A percentile compares a stretch with the other conserved stretches of the same genome.
Conservation (phyloP, 1,284 basidiomycete genomes). For the Vanrija humicola region DNA sequence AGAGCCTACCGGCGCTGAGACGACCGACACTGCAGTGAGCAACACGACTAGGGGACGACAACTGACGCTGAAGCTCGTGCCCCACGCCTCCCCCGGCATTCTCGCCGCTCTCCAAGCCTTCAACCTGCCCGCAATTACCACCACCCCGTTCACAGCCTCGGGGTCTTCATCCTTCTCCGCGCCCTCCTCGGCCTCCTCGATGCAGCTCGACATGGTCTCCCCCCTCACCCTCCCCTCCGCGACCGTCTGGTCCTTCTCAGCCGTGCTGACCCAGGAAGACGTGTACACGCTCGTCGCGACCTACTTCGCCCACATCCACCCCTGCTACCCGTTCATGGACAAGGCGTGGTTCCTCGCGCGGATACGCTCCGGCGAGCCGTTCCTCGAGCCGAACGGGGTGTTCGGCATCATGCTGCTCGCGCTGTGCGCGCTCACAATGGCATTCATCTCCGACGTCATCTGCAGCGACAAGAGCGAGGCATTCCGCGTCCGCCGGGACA, state of each 20-base stretch:
- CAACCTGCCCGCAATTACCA: too few relatives aligned
- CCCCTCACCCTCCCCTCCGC: too few relatives aligned
- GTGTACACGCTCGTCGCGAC: not conserved
- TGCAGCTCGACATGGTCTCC: not conserved
- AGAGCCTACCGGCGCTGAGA: not conserved
- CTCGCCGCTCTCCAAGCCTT: too few relatives aligned
- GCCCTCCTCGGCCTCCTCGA: not conserved
- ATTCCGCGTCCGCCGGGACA: too few relatives aligned
- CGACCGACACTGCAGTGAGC: too few relatives aligned
- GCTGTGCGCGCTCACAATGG: conserved; percentile 6
- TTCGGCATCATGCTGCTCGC: not conserved
- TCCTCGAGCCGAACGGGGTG: not conserved
- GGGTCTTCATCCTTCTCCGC: too few relatives aligned
- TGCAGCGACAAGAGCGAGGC: not conserved
- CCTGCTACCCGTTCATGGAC: conserved; percentile 6
- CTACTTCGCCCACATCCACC: conserved; percentile 5
- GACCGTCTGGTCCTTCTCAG: not conserved
- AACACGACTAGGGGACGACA: too few relatives aligned
- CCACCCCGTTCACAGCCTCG: too few relatives aligned
- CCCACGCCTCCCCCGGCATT: too few relatives aligned
- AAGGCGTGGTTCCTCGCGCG: conserved; percentile 1
- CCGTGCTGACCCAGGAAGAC: not conserved
- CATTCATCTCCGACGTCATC: conserved; percentile 2
- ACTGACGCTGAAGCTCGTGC: too few relatives aligned
- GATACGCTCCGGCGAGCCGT: not conserved